Evolutionary conservation across 768 basidiomycete genomes (phyloP).

Genomic region (Infundibulicybe gibba): DNA sequence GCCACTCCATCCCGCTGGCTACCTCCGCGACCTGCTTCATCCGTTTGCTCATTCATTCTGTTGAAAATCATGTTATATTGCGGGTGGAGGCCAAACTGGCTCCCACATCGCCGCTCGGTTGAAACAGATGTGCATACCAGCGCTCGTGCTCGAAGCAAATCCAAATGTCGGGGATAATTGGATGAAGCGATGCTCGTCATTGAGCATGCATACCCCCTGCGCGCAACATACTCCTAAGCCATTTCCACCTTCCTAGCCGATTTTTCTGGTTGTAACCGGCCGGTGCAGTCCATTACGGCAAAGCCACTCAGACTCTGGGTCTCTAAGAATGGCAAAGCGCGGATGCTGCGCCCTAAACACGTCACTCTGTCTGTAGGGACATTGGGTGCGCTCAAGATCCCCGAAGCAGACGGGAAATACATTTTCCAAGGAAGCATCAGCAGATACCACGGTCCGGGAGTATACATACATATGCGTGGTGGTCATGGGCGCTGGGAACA

Average conservation of each 20-base stretch:
- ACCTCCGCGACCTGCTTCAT: conserved; percentile 32
- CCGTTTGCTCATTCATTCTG: not conserved
- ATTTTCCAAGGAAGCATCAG: conserved; percentile 24
- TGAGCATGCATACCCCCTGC: conserved; percentile 38
- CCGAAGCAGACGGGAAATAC: conserved; percentile 17
- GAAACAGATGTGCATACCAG: conserved; percentile 32
- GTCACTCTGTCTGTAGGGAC: conserved; percentile 35
- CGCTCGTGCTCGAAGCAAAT: conserved; percentile 33
- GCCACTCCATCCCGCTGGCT: conserved; percentile 34
- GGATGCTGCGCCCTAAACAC: conserved; percentile 31
- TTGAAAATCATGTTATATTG: conserved; percentile 13
- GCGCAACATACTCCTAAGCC: conserved; percentile 10
- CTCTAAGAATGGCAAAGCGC: conserved; percentile 18
- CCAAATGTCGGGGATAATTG: conserved; percentile 36
- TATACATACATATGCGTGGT: conserved; percentile 31
- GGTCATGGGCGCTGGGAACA: conserved; percentile 39
- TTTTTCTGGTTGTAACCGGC: too few relatives aligned
- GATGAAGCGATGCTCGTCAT: conserved; percentile 37
- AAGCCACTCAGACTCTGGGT: conserved; percentile 20
- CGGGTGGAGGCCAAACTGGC: conserved; percentile 43
- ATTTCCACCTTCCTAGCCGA: too few relatives aligned
- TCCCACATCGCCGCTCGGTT: conserved; percentile 39
- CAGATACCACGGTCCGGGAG: conserved; percentile 21
- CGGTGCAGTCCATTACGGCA: conserved; percentile 32
- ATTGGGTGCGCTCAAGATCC: conserved; percentile 29